Base-by-base conservation (phyloP, 306 rosid species). In the Purshia tridentata region DNA sequence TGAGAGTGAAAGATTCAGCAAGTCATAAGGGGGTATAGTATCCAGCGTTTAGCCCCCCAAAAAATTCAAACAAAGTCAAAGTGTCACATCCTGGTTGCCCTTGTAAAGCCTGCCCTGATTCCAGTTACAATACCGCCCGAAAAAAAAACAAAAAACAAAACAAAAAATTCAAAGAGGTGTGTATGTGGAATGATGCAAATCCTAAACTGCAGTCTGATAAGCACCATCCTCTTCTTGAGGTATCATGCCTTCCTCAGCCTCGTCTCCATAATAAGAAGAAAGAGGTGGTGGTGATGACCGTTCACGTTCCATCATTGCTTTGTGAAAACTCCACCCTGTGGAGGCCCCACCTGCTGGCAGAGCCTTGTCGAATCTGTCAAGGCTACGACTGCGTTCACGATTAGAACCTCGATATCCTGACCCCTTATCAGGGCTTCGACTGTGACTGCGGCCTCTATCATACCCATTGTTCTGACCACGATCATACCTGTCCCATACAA, bases 231-330 rank as follows among this genome's bases (percentile, higher is more conserved):
- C 77, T 49, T 85, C 88, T 51, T 82, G 87, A 37, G 70, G 84
- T 40, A 88, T 88, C 89, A 89, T 77, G 63, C 93, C 93, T 82
- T 90, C 93, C 77, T 90, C 97, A 53, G 80, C 92, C 78, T 81
- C 91, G 76, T 89, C 97, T 52, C 41, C 16, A 2, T 84, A 88
- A 37, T 77, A 82, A 70, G 51, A 70, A 22, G 87, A 66, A 44
- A 82, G 63, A 62, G 75, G 40, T 20, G 79, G 60, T 6, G 85
- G 75, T 18, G 86, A 70, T 15, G 72, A 55, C 72, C 75, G 66
- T 22, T 72, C 70, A 3, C 81, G 83, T 29, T 79, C 90, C 96
- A 84, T 86, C 92, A 92, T 90, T 61, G 90, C 72, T 60, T 87
- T 70, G 80, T 90, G 98, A 74, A 93, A 93, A 83, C 98, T 88